Percentiles rank a stretch among this genome's conserved stretches.
Evolutionary conservation across 2,329 filamentous ascomycete species (phyloP).

Genomic region (Aspergillus latus): DNA sequence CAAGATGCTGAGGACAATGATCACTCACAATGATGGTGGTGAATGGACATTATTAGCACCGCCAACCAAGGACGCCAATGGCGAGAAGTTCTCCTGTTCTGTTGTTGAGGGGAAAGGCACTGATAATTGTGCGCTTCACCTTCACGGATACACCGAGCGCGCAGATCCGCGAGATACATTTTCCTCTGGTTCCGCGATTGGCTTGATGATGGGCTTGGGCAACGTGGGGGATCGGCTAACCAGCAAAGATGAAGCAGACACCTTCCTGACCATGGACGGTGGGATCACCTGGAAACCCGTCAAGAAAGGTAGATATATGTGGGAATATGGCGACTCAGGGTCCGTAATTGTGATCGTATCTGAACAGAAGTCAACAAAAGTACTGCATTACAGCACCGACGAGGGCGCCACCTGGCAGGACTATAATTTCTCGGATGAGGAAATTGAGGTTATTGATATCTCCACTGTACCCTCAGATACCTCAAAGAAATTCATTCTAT

Average conservation of each 20-base stretch:
- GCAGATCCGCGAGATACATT: slow-evolving; percentile 78
- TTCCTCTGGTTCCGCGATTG: slow-evolving; percentile 82
- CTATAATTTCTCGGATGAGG: slow-evolving; percentile 69
- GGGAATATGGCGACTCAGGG: slow-evolving; percentile 94
- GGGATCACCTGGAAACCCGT: slow-evolving; percentile 83
- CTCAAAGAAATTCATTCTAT: slow-evolving; percentile 87
- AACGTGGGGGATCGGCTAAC: slow-evolving; percentile 78
- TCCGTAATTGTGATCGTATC: slow-evolving; percentile 87
- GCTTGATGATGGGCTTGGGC: slow-evolving; percentile 85
- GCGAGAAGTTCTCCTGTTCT: slow-evolving; percentile 69
- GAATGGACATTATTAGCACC: slow-evolving; percentile 77
- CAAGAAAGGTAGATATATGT: slow-evolving; percentile 85
- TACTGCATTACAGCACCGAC: slow-evolving; percentile 73
- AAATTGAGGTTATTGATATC: slow-evolving; percentile 74
- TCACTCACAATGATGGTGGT: slow-evolving; percentile 94
- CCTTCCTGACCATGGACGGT: slow-evolving; percentile 88
- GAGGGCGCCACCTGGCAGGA: slow-evolving; percentile 78
- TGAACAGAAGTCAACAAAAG: slow-evolving; percentile 65
- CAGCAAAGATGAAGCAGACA: slow-evolving; percentile 71
- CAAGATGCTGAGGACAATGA: slow-evolving; percentile 85
- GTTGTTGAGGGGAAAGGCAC: slow-evolving; percentile 53
- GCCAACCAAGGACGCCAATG: slow-evolving; percentile 69
- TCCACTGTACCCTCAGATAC: slow-evolving; percentile 86
- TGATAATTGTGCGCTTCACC: slow-evolving; percentile 76
- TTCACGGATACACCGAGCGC: slow-evolving; percentile 94